Evolutionary conservation across 2,329 filamentous ascomycete species (phyloP).

Genomic region (Davidsoniella virescens): DNA sequence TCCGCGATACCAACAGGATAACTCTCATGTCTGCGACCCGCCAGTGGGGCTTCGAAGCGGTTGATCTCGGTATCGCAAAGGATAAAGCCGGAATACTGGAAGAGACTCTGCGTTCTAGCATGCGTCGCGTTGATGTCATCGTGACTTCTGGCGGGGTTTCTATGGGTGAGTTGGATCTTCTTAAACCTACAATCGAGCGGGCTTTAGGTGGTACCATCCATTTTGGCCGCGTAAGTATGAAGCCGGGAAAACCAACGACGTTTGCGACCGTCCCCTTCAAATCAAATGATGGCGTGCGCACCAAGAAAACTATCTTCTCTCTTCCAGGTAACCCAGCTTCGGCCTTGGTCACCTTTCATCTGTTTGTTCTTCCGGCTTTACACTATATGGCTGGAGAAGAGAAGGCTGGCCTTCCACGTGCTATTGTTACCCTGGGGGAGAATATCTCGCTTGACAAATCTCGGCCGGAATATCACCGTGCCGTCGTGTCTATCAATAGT

Average conservation of each 20-base stretch:
- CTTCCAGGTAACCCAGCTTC: constrained; percentile 89
- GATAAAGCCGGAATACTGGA: constrained; percentile 63
- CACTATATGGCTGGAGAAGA: constrained; percentile 58
- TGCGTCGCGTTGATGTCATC: constrained; percentile 63
- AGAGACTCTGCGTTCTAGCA: constrained; percentile 54
- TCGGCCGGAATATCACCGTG: constrained; percentile 83
- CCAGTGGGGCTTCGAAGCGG: constrained; percentile 58
- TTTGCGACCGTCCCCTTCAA: constrained; percentile 74
- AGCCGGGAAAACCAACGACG: constrained; percentile 93
- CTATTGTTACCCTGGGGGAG: constrained; percentile 55
- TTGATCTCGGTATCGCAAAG: constrained; percentile 74
- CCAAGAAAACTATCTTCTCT: constrained; percentile 64
- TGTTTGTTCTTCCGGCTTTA: constrained; percentile 81
- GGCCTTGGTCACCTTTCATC: constrained; percentile 79
- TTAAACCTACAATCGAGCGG: constrained; percentile 91
- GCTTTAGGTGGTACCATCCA: constrained; percentile 82
- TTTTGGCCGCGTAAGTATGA: constrained; percentile 93
- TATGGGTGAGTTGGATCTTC: constrained; percentile 92
- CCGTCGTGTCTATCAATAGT: constrained; percentile 45
- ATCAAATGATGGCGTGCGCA: constrained; percentile 29
- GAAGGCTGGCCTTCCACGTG: constrained; percentile 52
- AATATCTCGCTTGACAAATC: constrained; percentile 58
- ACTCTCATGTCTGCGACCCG: constrained; percentile 64
- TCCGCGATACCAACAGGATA: constrained; percentile 83
- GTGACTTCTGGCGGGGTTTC: constrained; percentile 90